Evolutionary conservation across 2,329 filamentous ascomycete species (phyloP).

Genomic region (Trichoderma hamatum): DNA sequence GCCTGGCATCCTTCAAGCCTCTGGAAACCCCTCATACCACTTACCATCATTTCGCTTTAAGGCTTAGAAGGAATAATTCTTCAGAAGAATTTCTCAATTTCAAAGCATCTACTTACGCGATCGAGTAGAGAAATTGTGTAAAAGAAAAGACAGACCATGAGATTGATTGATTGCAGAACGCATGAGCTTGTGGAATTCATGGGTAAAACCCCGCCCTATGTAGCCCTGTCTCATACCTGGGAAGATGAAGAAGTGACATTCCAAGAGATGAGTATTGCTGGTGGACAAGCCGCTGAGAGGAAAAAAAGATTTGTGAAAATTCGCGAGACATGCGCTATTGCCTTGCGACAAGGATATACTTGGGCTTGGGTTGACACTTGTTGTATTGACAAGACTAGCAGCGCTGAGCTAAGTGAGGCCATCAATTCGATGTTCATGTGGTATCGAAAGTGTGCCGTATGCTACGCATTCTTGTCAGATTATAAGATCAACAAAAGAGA

Average conservation of each 20-base stretch:
- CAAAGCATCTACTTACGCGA: too few relatives aligned
- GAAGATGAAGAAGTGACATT: conserved; percentile 22
- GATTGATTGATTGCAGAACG: neutral
- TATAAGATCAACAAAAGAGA: neutral
- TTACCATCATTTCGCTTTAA: neutral
- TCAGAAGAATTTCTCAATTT: neutral
- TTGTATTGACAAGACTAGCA: neutral
- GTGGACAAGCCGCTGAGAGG: neutral
- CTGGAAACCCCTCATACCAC: neutral
- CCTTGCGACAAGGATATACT: neutral
- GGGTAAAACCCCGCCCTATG: conserved; percentile 4
- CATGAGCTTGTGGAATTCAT: neutral
- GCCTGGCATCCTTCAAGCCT: neutral
- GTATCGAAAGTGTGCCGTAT: neutral
- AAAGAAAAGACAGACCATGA: conserved; percentile 27
- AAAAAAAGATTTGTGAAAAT: too few relatives aligned
- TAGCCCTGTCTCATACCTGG: conserved; percentile 28
- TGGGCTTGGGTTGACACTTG: neutral
- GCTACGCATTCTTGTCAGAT: neutral
- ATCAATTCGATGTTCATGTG: neutral
- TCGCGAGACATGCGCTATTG: neutral
- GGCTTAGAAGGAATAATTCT: neutral
- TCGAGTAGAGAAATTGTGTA: too few relatives aligned
- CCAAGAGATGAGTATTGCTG: conserved; percentile 1
- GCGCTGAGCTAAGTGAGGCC: neutral